Base-by-base conservation (phyloP, 495 filamentous ascomycete genomes). In the Cladorrhinum samala region DNA sequence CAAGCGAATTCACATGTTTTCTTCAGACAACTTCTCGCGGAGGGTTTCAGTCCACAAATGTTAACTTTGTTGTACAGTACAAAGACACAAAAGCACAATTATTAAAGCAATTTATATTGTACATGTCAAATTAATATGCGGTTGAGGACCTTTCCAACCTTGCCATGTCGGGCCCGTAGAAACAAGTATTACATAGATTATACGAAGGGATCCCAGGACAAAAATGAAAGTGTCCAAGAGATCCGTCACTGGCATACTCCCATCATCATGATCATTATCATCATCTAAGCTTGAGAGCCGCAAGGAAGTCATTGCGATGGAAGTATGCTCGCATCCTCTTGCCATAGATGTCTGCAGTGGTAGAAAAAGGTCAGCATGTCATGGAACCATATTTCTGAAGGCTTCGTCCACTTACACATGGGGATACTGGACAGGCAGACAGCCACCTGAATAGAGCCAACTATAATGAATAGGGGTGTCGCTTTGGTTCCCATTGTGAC, bases 241-340 rank as follows among this genome's bases (percentile, higher is more conserved):
- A 24, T 21, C n/a, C 21, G 30, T 7, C 38, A 4, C n/a, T n/a
- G n/a, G n/a, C n/a, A n/a, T n/a, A 13, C 17, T 36, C 5, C 6
- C 23, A 18, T 13, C 27, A 18, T n/a, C n/a, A n/a, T n/a, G n/a
- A 21, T 17, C 3, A 33, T 33, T 59, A 30, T 36, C 17, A 14
- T 54, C 53, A 66, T 46, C 64, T 55, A 38, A 67, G 49, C 39
- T 62, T 61, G 23, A 77, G 67, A 37, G 81, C 69, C 59, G 79
- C 79, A 30, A 93, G 70, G 18, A 92, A 70, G 68, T 93, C 83
- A 62, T 92, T 74, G 17, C 85, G 77, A 46, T 80, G 70, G 62
- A 85, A 87, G 64, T 87, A 87, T 16, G 74, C 77, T 36, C 89
- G 77, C 50, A 89, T 86, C 56, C 79, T 76, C 69, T 95, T 95